Evolutionary conservation across 1,139 yeast genomes (phyloP).

Genomic region (Scheffersomyces illinoinensis): DNA sequence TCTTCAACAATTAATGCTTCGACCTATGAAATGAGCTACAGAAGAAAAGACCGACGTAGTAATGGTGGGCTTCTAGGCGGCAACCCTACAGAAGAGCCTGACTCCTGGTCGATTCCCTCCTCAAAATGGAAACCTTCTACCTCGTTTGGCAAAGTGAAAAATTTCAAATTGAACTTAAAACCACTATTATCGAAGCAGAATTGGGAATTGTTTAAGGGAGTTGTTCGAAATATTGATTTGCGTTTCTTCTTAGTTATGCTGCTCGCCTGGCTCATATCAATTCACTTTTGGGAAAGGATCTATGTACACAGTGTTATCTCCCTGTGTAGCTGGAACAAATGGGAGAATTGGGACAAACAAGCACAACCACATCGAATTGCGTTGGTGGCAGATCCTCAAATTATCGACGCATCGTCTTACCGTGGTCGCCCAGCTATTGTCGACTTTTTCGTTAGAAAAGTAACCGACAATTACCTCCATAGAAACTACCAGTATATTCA

Average conservation of each 20-base stretch:
- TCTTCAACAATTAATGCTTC: background rate
- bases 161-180: no score
- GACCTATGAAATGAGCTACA: conserved; percentile 12
- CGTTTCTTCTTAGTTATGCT: conserved; percentile 1
- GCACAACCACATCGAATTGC: conserved; percentile 60
- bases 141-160: background rate
- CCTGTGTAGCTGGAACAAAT: conserved; percentile 60
- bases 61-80: background rate
- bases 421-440: conserved; percentile 53
- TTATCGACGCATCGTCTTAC: conserved; percentile 78
- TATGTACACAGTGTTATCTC: conserved; percentile 50
- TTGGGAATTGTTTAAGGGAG: background rate
- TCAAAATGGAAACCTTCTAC: background rate
- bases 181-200: background rate
- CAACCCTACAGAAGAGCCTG: background rate
- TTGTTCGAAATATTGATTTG: conserved; percentile 1
- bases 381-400: conserved; percentile 88
- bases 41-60: conserved; percentile 13
- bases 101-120: background rate
- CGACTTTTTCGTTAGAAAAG: conserved; percentile 45
- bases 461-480: conserved; percentile 76
- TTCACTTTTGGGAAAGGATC: conserved; percentile 63
- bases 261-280: conserved; percentile 31
- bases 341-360: conserved; percentile 56
- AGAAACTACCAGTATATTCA: conserved; percentile 73